These are phyloP conservation scores for Umbelopsis sp. DNA, from an alignment of 192 early-diverging fungal species.

Conservation along the genomic window DNA sequence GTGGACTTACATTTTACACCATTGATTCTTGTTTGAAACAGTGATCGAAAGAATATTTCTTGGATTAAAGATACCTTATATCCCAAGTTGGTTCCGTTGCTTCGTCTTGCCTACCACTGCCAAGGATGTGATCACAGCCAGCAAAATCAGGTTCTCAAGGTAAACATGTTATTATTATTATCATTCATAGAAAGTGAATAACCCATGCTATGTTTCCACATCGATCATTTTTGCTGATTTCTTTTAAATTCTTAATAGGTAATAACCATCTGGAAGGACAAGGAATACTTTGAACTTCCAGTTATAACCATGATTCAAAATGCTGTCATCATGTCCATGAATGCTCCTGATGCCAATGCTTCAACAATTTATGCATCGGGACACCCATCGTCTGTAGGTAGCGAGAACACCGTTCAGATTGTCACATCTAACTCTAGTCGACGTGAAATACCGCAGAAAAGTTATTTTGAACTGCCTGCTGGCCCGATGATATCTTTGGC, in stretches of 20 bases:
- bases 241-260: conserved; percentile 27
- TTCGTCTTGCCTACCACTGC: conserved; percentile 50
- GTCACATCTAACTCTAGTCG: neutral
- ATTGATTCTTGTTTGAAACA: neutral
- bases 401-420: too few species aligned
- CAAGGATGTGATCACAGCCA: conserved; percentile 39
- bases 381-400: too few species aligned
- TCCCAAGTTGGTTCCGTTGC: conserved; percentile 43
- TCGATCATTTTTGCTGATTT: neutral
- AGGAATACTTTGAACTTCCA: conserved; percentile 33
- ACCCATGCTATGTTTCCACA: too few species aligned
- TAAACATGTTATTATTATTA: neutral
- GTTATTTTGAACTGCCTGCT: conserved; percentile 29
- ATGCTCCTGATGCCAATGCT: neutral
- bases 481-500: conserved; percentile 19
- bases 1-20: too few species aligned
- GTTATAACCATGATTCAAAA: conserved; percentile 34
- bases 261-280: conserved; percentile 41
- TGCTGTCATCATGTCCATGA: conserved; percentile 19
- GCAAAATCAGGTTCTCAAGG: conserved; percentile 51
- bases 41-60: conserved; percentile 42
- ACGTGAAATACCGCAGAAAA: neutral
- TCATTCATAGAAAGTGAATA: neutral
- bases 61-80: conserved; percentile 52
- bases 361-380: neutral